Base-by-base conservation (phyloP, 805 yeast genomes). In the Candida saitoana region DNA sequence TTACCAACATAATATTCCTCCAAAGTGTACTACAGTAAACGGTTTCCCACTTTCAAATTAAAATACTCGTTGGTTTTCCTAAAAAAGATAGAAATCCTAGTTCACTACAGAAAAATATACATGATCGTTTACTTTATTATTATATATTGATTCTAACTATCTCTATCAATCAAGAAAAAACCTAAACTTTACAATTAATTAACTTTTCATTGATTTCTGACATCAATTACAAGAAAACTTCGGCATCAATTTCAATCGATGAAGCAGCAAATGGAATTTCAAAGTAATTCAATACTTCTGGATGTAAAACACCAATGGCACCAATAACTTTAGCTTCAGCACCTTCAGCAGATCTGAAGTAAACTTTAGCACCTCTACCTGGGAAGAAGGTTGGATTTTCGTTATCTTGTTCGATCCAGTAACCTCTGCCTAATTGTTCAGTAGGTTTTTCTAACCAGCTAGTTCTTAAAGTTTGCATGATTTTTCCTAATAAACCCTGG, bases 391-490 rank as follows among this genome's bases (percentile, higher is more conserved):
- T 84, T 38, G 80, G 74, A 59, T 81, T 75, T 19, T 74, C 71
- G 40, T 65, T 66, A 56, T 82, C 87, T 60, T 84, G 82, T 63
- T 81, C 86, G 44, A 85, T 84, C 93, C 93, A 86, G 68, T 80
- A 86, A 41, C 96, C 96, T 70, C 93, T 86, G 34, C 57, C 51
- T 47, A 70, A 76, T 31, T 70, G 64, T 30, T 74, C 59, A 30
- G 59, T 61, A 12, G 80, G 76, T 47, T 77, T 74, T 47, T 76
- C 82, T 46, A 85, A 66, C 93, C 95, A 87, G 35, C 80, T 78
- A 29, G 95, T 81, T 74, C 97, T 85, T 71, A 93, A 77, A 57
- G 96, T 91, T 71, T 89, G 91, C 97, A 93, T 90, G 49, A 95
- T 71, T 57, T 95, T 87, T 54, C 95, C 97, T 47, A 93, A 74